Conservation (phyloP, 306 rosid species). For the Datisca glomerata region DNA sequence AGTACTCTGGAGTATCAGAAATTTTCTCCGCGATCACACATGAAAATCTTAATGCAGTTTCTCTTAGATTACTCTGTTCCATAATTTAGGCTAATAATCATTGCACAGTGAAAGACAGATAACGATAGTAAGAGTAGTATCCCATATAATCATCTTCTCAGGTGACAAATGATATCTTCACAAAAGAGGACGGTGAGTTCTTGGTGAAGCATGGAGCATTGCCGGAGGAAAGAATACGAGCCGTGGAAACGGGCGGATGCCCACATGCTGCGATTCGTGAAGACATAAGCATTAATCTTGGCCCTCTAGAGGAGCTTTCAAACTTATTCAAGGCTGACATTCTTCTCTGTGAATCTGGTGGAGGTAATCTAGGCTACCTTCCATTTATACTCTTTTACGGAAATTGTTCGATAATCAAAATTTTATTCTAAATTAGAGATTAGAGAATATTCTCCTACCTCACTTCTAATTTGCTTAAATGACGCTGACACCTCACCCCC, state of each 20-base stretch:
- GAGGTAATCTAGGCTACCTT: no score
- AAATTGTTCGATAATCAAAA: no score
- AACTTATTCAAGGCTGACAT: constrained; percentile 65
- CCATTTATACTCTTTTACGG: no score
- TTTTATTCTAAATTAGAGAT: no score
- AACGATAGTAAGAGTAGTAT: no score
- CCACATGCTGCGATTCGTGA: constrained; percentile 96
- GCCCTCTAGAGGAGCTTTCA: constrained; percentile 90
- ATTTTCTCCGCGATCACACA: background rate
- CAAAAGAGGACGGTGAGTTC: constrained; percentile 95
- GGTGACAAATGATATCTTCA: constrained; percentile 98
- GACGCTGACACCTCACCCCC: no score
- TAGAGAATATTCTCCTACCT: no score
- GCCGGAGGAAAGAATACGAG: constrained; percentile 88
- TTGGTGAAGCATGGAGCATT: constrained; percentile 89
- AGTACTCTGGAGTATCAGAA: background rate
- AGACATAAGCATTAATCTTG: constrained; percentile 96
- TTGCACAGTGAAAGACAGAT: background rate
- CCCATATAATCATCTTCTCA: constrained; percentile 15
- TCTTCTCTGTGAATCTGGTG: constrained; percentile 99
- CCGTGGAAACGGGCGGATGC: constrained; percentile 96
- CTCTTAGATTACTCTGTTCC: no score
- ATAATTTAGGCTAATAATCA: no score
- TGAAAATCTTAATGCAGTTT: no score
- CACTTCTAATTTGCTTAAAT: no score